Conservation (phyloP, 2,329 filamentous ascomycete genomes). For the Neofusicoccum umdonicola region DNA sequence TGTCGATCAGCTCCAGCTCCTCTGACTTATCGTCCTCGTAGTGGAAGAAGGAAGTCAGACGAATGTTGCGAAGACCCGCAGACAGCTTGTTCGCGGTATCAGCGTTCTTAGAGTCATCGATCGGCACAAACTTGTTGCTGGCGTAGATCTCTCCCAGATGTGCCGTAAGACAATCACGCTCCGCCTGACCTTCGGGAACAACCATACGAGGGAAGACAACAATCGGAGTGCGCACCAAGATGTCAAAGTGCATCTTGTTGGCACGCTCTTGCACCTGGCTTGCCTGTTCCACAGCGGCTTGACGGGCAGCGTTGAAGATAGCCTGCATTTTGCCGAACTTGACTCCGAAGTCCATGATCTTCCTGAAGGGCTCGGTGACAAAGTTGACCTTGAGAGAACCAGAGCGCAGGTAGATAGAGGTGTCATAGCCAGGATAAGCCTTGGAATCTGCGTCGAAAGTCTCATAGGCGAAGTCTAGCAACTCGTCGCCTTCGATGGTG, state of each 20-base stretch:
- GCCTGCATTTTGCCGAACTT: slow-evolving; percentile 99
- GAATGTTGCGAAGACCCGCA: slow-evolving; percentile 87
- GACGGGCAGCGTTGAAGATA: slow-evolving; percentile 93
- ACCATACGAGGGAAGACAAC: slow-evolving; percentile 86
- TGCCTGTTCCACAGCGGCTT: slow-evolving; percentile 90
- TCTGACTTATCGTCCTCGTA: slow-evolving; percentile 71
- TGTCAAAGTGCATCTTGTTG: slow-evolving; percentile 88
- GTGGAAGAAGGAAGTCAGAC: slow-evolving; percentile 84
- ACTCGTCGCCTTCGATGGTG: slow-evolving; percentile 90
- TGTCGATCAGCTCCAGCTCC: slow-evolving; percentile 93
- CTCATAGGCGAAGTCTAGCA: slow-evolving; percentile 96
- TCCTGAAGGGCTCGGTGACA: slow-evolving; percentile 92
- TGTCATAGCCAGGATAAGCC: slow-evolving; percentile 90
- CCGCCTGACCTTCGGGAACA: slow-evolving; percentile 60
- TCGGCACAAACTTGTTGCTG: slow-evolving; percentile 83
- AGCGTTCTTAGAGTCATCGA: slow-evolving; percentile 72
- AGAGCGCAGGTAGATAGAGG: slow-evolving; percentile 82
- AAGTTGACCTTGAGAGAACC: slow-evolving; percentile 98
- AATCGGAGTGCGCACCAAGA: slow-evolving; percentile 91
- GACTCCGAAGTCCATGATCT: slow-evolving; percentile 95
- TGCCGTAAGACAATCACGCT: slow-evolving; percentile 81
- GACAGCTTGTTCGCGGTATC: slow-evolving; percentile 85
- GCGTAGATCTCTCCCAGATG: slow-evolving; percentile 97
- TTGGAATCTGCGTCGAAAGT: slow-evolving; percentile 79
- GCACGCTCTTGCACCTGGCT: slow-evolving; percentile 89